phyloP scores from a whole-genome alignment of 805 yeast genomes.

The Zygoascus bituminiphila region DNA sequence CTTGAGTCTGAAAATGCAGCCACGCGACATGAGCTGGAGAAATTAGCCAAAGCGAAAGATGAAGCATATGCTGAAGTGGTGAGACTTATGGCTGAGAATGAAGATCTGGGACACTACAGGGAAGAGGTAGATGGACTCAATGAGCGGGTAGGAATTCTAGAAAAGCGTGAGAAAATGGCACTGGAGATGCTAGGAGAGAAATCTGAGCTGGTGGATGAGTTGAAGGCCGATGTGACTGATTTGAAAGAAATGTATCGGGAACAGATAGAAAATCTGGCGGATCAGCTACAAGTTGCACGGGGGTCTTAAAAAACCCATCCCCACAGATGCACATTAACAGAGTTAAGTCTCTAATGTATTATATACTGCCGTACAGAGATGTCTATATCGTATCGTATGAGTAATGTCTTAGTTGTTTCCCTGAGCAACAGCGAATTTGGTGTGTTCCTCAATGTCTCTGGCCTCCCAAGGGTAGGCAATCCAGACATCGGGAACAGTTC shows the following conservation, averaged over 20 bases:
- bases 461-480: conserved; percentile 92
- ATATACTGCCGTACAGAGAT: too few relatives aligned
- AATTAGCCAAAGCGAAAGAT: conserved; percentile 49
- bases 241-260: conserved; percentile 72
- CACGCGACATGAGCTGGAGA: conserved; percentile 52
- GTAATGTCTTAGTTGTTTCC: conserved; percentile 46
- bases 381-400: not conserved
- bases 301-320: too few relatives aligned
- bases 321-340: too few relatives aligned
- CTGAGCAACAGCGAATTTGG: conserved; percentile 54
- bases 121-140: conserved; percentile 29
- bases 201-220: conserved; percentile 75
- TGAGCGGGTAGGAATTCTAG: conserved; percentile 31
- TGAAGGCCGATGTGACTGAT: conserved; percentile 81
- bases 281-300: conserved; percentile 38
- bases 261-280: conserved; percentile 84
- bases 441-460: conserved; percentile 68
- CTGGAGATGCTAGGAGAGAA: conserved; percentile 77
- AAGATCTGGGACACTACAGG: conserved; percentile 33
- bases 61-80: conserved; percentile 62
- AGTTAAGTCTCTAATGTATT: too few relatives aligned
- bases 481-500: conserved; percentile 72
- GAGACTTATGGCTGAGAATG: conserved; percentile 47
- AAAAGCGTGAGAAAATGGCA: conserved; percentile 44
- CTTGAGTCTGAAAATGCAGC: conserved; percentile 70